Percentiles rank a stretch among this genome's conserved stretches.
Conservation (phyloP, 345 rosid genomes). For the Physaria fendleri region DNA sequence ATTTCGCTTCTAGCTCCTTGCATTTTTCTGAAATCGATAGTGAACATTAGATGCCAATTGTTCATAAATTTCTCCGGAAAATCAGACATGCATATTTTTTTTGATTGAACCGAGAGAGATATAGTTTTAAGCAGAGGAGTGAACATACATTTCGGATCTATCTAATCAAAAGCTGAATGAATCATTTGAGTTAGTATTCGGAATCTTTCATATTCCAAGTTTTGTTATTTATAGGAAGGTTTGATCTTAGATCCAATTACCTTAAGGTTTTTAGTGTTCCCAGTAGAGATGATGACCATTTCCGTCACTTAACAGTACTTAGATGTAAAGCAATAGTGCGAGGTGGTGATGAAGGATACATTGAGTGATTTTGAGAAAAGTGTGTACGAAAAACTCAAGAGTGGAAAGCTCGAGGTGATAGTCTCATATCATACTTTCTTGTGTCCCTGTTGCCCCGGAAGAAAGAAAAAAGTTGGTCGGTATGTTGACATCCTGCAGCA, state of each 20-base stretch:
- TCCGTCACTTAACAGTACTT: neutral
- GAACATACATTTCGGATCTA: neutral
- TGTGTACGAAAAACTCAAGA: slow-evolving; percentile 64
- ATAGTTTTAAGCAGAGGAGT: neutral
- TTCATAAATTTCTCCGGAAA: neutral
- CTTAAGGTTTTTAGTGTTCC: neutral
- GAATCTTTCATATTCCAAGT: neutral
- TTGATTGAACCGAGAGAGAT: neutral
- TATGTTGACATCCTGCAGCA: slow-evolving; percentile 81
- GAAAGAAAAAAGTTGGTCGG: slow-evolving; percentile 58
- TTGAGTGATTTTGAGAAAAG: slow-evolving; percentile 41
- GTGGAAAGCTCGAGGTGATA: slow-evolving; percentile 53
- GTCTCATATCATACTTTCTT: slow-evolving; percentile 48
- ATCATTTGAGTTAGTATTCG: neutral
- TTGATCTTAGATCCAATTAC: neutral
- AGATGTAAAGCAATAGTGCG: neutral
- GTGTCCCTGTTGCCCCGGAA: slow-evolving; percentile 77
- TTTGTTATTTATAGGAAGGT: neutral
- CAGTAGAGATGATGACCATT: neutral
- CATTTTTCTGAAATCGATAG: neutral
- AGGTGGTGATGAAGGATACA: slow-evolving; percentile 7
- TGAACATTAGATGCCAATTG: neutral
- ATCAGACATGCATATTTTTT: slow-evolving; percentile 4
- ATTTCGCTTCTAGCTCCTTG: neutral
- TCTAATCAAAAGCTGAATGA: neutral